Evolutionary conservation across 2,329 filamentous ascomycete genomes (phyloP).

Genomic region (Beauveria sp.): DNA sequence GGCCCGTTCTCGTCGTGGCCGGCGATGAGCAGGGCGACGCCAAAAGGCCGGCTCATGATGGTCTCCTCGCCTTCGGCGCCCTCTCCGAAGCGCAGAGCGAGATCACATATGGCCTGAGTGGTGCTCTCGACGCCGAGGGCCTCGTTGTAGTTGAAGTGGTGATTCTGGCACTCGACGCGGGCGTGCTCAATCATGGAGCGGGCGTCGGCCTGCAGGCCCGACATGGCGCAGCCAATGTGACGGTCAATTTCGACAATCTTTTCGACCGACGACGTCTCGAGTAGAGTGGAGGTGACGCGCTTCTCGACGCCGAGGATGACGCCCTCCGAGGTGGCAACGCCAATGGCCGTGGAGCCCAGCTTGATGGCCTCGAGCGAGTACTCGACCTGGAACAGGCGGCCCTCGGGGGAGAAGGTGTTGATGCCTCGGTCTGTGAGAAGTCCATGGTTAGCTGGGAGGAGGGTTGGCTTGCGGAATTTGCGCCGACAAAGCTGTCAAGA

Average conservation of each 20-base stretch:
- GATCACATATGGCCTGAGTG: slow-evolving; percentile 96
- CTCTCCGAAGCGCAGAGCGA: slow-evolving; percentile 93
- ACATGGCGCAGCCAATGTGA: slow-evolving; percentile 99
- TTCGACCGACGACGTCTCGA: slow-evolving; percentile 96
- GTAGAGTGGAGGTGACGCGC: slow-evolving; percentile 93
- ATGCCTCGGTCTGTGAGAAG: slow-evolving; percentile 78
- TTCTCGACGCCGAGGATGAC: slow-evolving; percentile 98
- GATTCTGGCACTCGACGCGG: slow-evolving; percentile 93
- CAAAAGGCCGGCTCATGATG: slow-evolving; percentile 96
- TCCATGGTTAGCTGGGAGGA: slow-evolving; percentile 19
- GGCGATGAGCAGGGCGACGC: slow-evolving; percentile 91
- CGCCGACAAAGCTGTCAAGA: background rate
- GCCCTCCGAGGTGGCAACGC: slow-evolving; percentile 89
- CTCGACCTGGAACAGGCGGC: slow-evolving; percentile 99
- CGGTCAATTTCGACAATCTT: slow-evolving; percentile 99
- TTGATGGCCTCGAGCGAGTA: slow-evolving; percentile 99
- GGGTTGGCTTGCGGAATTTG: no score
- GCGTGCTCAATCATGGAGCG: slow-evolving; percentile 98
- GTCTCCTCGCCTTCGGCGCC: slow-evolving; percentile 96
- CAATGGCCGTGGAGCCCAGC: slow-evolving; percentile 95
- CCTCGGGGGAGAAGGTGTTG: slow-evolving; percentile 99
- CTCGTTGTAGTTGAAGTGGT: slow-evolving; percentile 97
- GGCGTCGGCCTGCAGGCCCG: slow-evolving; percentile 92
- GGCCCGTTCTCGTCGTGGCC: slow-evolving; percentile 97
- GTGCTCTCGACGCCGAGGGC: slow-evolving; percentile 91